These are phyloP conservation scores for Amphibolis antarctica DNA, from an alignment of 106 monocot genomes.

Conservation along the genomic window DNA sequence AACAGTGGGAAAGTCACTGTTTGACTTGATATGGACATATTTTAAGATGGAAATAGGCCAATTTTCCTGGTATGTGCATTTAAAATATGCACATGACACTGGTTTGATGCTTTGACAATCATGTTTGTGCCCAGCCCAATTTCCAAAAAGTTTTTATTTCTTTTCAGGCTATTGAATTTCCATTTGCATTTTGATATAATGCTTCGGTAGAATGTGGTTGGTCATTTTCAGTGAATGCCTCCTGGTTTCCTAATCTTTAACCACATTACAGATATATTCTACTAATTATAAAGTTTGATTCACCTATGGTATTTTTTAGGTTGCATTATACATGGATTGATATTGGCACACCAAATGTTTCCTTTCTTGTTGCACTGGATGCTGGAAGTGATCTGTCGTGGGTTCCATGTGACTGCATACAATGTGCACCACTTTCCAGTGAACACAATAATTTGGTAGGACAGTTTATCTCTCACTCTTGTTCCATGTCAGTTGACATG, in stretches of 20 bases:
- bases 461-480: background rate
- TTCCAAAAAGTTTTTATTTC: background rate
- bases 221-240: background rate
- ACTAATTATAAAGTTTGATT: background rate
- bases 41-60: too few relatives aligned
- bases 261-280: background rate
- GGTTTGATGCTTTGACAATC: too few relatives aligned
- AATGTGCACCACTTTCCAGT: slow-evolving; percentile 6
- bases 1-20: too few relatives aligned
- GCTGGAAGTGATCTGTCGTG: slow-evolving; percentile 89
- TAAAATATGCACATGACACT: too few relatives aligned
- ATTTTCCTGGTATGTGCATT: too few relatives aligned
- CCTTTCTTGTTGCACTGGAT: slow-evolving; percentile 88
- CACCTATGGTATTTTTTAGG: slow-evolving; percentile 26
- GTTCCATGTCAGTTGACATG: background rate
- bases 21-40: too few relatives aligned
- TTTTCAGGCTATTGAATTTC: background rate
- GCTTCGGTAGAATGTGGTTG: background rate
- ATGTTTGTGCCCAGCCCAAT: background rate
- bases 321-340: slow-evolving; percentile 95
- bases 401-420: slow-evolving; percentile 84
- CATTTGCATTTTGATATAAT: background rate
- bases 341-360: slow-evolving; percentile 92
- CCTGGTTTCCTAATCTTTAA: background rate
- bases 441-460: slow-evolving; percentile 13